Percentiles rank a stretch among this genome's conserved stretches.
These are phyloP conservation scores for Corymbia calophylla DNA, from an alignment of 441 rosid genomes.

Conservation along the genomic window DNA sequence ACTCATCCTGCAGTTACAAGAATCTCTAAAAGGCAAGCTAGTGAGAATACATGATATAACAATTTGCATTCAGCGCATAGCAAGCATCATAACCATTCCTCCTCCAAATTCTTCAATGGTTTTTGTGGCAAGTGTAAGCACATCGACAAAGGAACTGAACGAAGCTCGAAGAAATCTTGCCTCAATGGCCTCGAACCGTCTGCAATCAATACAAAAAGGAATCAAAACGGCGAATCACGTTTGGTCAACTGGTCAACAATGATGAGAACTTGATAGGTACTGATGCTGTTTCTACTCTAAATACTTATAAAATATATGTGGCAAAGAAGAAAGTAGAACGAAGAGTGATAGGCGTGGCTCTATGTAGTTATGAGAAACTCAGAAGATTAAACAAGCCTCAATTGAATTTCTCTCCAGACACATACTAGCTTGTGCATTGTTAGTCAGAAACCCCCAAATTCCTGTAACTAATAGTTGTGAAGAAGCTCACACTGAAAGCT, in stretches of 20 bases:
- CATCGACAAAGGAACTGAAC: conserved; percentile 71
- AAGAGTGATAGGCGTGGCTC: background rate
- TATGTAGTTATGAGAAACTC: background rate
- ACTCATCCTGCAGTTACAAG: background rate
- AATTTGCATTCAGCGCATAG: background rate
- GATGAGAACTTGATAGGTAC: background rate
- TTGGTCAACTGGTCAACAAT: background rate
- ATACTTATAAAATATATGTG: background rate
- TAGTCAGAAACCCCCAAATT: background rate
- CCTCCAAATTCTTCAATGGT: conserved; percentile 77
- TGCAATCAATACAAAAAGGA: conserved; percentile 2
- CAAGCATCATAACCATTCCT: conserved; percentile 17
- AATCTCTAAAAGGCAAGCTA: background rate
- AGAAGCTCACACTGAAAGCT: conserved; percentile 65
- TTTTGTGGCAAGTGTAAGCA: conserved; percentile 64
- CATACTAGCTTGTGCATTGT: background rate
- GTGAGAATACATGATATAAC: background rate
- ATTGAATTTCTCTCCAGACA: background rate
- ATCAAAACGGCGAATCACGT: background rate
- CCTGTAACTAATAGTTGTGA: background rate
- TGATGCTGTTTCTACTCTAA: background rate
- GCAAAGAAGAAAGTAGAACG: background rate
- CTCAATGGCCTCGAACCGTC: conserved; percentile 83
- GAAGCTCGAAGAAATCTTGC: conserved; percentile 95
- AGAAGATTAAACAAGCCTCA: background rate